Conservation (phyloP, 805 yeast genomes). For the Yarrowia sp. region DNA sequence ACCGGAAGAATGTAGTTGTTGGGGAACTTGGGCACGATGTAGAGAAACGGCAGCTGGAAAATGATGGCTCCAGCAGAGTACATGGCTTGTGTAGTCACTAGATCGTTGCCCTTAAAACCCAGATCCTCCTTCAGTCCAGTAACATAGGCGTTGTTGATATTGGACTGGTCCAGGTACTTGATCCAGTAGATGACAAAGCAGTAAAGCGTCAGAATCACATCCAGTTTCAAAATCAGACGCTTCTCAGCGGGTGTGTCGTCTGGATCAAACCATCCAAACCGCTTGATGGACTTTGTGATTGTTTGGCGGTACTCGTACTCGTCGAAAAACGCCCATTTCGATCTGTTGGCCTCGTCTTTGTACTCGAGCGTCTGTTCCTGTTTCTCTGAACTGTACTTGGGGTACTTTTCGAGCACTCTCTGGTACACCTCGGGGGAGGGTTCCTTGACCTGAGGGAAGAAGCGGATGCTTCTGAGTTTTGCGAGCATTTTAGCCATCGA, state of each 20-base stretch:
- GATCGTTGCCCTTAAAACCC: slow-evolving; percentile 33
- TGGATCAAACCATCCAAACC: slow-evolving; percentile 49
- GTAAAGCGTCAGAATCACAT: slow-evolving; percentile 50
- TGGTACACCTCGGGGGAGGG: no score
- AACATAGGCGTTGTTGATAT: slow-evolving; percentile 46
- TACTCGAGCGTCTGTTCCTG: no score
- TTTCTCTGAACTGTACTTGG: no score
- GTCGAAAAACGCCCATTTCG: no score
- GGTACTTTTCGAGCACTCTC: no score
- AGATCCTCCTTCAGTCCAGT: slow-evolving; percentile 43
- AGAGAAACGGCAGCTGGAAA: slow-evolving; percentile 38
- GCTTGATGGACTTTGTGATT: no score
- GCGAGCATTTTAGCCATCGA: no score
- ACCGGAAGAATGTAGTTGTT: slow-evolving; percentile 36
- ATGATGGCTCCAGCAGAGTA: slow-evolving; percentile 38
- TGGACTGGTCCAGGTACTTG: slow-evolving; percentile 41
- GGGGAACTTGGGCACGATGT: slow-evolving; percentile 36
- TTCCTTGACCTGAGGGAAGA: no score
- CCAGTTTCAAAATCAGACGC: slow-evolving; percentile 50
- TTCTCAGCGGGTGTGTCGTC: slow-evolving; percentile 50
- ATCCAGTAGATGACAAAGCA: slow-evolving; percentile 47
- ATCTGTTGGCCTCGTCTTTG: no score
- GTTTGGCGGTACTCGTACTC: no score
- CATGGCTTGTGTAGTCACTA: slow-evolving; percentile 32
- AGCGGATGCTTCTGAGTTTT: no score